phyloP scores from a whole-genome alignment of 768 basidiomycete genomes.

The Suillus weaverae region DNA sequence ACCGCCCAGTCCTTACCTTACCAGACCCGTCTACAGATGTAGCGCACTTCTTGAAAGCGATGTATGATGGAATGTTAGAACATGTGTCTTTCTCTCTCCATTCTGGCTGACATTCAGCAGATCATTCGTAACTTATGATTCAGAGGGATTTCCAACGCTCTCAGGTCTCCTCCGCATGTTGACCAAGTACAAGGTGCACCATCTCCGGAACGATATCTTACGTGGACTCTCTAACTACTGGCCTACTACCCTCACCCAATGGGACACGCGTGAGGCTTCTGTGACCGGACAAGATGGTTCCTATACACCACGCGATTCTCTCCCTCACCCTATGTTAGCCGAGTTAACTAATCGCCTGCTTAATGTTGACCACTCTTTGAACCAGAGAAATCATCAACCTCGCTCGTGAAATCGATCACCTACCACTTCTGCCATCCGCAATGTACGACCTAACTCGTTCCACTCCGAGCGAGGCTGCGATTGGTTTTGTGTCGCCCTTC shows the following conservation, averaged over 20 bases:
- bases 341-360: constrained; percentile 3
- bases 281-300: constrained; percentile 48
- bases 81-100: not conserved
- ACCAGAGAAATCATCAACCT: constrained; percentile 65
- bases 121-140: constrained; percentile 47
- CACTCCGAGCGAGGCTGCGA: constrained; percentile 58
- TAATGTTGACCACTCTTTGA: constrained; percentile 11
- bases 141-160: constrained; percentile 50
- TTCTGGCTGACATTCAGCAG: constrained; percentile 32
- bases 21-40: constrained; percentile 59
- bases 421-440: constrained; percentile 67
- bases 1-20: constrained; percentile 53
- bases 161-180: constrained; percentile 61
- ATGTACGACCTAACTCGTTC: constrained; percentile 80
- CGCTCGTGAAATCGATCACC: constrained; percentile 54
- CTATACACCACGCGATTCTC: constrained; percentile 53
- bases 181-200: constrained; percentile 62
- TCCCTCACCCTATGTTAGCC: constrained; percentile 72
- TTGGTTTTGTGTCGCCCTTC: constrained; percentile 45
- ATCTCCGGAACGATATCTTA: constrained; percentile 58
- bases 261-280: constrained; percentile 68
- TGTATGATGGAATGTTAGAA: constrained; percentile 74
- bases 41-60: constrained; percentile 54
- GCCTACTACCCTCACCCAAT: constrained; percentile 61
- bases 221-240: constrained; percentile 52